phyloP scores from a whole-genome alignment of 1,284 basidiomycete genomes.

The Ustilago curta region DNA sequence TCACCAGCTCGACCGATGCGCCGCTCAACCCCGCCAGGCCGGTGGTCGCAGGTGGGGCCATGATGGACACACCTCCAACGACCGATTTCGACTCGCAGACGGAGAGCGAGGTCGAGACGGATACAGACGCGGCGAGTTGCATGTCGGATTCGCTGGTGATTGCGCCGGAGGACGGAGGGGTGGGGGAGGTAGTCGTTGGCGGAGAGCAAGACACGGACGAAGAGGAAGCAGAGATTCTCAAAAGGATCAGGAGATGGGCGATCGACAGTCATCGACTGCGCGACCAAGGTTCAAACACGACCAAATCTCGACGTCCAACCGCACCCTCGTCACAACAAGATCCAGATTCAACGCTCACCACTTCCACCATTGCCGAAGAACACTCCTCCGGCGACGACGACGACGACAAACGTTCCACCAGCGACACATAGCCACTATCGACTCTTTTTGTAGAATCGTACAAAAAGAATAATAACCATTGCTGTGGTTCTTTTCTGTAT shows the following conservation, averaged over 20 bases:
- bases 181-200: background rate
- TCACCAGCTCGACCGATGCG: conserved; percentile 10
- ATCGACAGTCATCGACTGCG: conserved; percentile 42
- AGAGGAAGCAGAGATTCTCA: conserved; percentile 35
- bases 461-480: background rate
- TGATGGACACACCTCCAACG: conserved; percentile 51
- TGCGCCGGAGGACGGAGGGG: background rate
- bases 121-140: conserved; percentile 16
- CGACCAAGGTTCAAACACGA: background rate
- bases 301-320: too few species aligned
- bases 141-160: conserved; percentile 16
- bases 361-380: conserved; percentile 15
- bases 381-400: conserved; percentile 7
- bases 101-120: conserved; percentile 32
- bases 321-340: conserved; percentile 6
- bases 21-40: background rate
- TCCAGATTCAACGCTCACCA: conserved; percentile 26
- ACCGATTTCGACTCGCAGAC: conserved; percentile 52
- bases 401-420: conserved; percentile 2
- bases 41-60: background rate
- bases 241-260: conserved; percentile 38
- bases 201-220: conserved; percentile 30
- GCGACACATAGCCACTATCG: too few species aligned
- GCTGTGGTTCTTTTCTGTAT: conserved; percentile 26
- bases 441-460: too few species aligned